Percentiles rank a stretch among this genome's conserved stretches.
These are phyloP conservation scores for Termitomyces sp. DNA, from an alignment of 768 basidiomycete species.

Conservation along the genomic window DNA sequence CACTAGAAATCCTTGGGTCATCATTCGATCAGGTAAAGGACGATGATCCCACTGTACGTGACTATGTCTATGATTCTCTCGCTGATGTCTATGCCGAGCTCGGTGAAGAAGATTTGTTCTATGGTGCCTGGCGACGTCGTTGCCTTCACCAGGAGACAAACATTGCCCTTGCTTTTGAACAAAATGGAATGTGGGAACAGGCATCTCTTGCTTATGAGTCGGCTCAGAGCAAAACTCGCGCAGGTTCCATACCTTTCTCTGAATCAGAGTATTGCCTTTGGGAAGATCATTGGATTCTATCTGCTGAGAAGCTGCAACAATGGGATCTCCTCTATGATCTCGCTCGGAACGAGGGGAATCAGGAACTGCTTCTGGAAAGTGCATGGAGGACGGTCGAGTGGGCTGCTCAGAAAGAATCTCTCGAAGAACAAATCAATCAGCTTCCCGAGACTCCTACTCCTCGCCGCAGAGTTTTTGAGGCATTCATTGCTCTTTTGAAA, in stretches of 20 bases:
- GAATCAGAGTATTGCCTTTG: constrained; percentile 96
- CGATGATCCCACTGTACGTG: constrained; percentile 73
- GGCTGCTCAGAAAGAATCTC: constrained; percentile 68
- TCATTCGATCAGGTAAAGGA: constrained; percentile 78
- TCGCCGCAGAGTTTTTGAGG: constrained; percentile 95
- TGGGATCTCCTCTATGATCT: constrained; percentile 96
- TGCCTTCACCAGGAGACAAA: constrained; percentile 89
- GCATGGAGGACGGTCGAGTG: constrained; percentile 95
- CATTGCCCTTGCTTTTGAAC: constrained; percentile 82
- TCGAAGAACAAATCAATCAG: constrained; percentile 77
- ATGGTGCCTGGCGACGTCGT: constrained; percentile 91
- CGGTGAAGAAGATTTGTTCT: constrained; percentile 94
- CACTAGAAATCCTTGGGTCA: constrained; percentile 76
- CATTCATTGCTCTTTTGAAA: constrained; percentile 86
- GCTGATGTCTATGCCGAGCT: constrained; percentile 95
- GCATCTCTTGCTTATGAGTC: constrained; percentile 84
- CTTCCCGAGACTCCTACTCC: constrained; percentile 89
- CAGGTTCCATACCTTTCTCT: constrained; percentile 80
- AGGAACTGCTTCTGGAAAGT: constrained; percentile 89
- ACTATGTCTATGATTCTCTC: constrained; percentile 84
- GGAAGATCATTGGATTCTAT: constrained; percentile 99
- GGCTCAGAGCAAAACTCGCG: constrained; percentile 81
- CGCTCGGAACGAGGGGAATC: constrained; percentile 81
- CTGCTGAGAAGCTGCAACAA: constrained; percentile 94
- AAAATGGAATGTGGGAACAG: constrained; percentile 96